These are phyloP conservation scores for Puccinia novopanici DNA, from an alignment of 1,284 basidiomycete genomes.

Conservation along the genomic window DNA sequence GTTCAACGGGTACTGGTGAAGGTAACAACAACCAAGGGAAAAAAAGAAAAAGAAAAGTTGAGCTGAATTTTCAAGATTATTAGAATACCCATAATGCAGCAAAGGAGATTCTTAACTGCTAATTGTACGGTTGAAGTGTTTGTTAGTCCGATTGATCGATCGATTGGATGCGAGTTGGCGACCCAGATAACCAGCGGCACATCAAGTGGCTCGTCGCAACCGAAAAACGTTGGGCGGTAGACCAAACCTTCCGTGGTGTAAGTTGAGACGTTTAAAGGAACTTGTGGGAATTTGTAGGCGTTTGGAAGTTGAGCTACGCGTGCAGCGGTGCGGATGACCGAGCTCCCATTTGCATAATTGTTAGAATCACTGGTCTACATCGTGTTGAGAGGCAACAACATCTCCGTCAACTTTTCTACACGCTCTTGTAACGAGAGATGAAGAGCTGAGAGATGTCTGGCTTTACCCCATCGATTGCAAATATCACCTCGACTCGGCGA, in stretches of 20 bases:
- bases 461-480: conserved; percentile 49
- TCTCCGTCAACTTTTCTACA: background rate
- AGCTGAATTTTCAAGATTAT: background rate
- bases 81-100: background rate
- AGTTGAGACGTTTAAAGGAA: conserved; percentile 30
- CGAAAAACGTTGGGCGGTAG: conserved; percentile 44
- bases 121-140: conserved; percentile 42
- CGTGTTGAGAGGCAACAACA: background rate
- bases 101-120: conserved; percentile 34
- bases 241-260: conserved; percentile 40
- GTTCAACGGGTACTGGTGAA: conserved; percentile 22
- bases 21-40: background rate
- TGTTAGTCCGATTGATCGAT: conserved; percentile 23
- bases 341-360: conserved; percentile 50
- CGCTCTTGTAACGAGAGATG: background rate
- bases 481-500: conserved; percentile 34
- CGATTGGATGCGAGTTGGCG: conserved; percentile 42
- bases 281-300: conserved; percentile 45
- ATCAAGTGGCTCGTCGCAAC: conserved; percentile 34
- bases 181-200: conserved; percentile 41
- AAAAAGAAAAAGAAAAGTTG: background rate
- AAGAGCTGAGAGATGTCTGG: background rate
- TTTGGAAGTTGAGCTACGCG: conserved; percentile 26
- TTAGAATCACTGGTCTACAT: conserved; percentile 8
- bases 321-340: conserved; percentile 22